Evolutionary conservation across 306 rosid genomes (phyloP), one percentile per base, ranked within the genome.

Genomic region (Macrotyloma uniflorum): DNA sequence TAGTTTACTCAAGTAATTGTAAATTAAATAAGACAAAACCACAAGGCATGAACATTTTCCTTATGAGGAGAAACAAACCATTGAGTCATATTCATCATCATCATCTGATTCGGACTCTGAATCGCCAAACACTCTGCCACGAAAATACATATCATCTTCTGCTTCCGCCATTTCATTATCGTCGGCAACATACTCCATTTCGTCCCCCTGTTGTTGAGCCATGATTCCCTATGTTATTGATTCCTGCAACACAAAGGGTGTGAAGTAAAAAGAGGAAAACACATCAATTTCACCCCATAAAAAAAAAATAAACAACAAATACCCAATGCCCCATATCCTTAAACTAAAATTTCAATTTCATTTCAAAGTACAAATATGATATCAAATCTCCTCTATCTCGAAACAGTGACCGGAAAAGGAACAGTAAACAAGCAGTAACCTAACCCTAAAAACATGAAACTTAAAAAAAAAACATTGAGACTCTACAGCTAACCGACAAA

Each of bases 81-180:
- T 46, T 23, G 80, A 18, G 36, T 78, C 80, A 47, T 72, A 72
- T 45, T 72, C 82, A 30, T 82, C 65, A 54, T 77, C 86, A 0
- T 74, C 78, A 11, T 75, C 87, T 19, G 87, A 59, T 7, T 84
- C 87, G 22, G 87, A 67, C 0, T 84, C 87, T 30, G 81, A 84
- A 75, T 80, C 87, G 24, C 81, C 82, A 15, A 58, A 67, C 23
- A 78, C 79, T 68, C 84, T 75, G 10, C 70, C 80, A 18, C 79
- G 70, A 74, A 78, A 74, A 62, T 79, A 75, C 45, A 58, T 30
- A 35, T 79, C 78, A 62, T 84, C 83, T 69, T 79, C 84, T 12
- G 18, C 87, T 69, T 79, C 82, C 0, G 81, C 87, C 82, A 80
- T 75, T 65, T 84, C 84, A 84, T 84, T 84, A 45, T 84, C 82